A percentile compares a stretch with the other conserved stretches of the same genome.
Conservation (phyloP, 495 filamentous ascomycete species). For the Aspergillus steynii region DNA sequence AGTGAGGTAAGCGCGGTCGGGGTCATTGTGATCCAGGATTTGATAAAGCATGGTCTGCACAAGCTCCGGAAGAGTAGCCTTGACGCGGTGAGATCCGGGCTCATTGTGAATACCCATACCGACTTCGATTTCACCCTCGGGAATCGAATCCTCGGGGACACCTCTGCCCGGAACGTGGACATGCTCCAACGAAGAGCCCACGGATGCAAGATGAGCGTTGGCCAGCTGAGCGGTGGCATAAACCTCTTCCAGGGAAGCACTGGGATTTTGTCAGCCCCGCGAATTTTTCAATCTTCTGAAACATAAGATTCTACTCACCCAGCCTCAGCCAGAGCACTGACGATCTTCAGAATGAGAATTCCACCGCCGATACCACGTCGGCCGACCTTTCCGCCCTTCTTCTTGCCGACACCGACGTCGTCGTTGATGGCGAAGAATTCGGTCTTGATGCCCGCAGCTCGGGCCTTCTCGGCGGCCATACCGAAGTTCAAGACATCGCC, state of each 20-base stretch:
- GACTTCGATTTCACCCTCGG: constrained; percentile 77
- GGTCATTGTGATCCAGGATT: constrained; percentile 74
- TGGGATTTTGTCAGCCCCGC: constrained; percentile 15
- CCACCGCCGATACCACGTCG: constrained; percentile 90
- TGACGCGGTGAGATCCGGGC: constrained; percentile 72
- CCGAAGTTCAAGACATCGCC: constrained; percentile 93
- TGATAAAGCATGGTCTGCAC: constrained; percentile 79
- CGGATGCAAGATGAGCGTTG: constrained; percentile 75
- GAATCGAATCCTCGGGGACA: constrained; percentile 55
- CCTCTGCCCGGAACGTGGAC: constrained; percentile 88
- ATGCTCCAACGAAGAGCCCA: constrained; percentile 84
- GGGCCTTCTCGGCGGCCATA: constrained; percentile 89
- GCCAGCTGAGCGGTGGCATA: constrained; percentile 68
- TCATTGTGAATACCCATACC: constrained; percentile 99
- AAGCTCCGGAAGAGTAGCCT: constrained; percentile 65
- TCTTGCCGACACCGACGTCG: constrained; percentile 87
- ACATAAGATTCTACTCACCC: constrained; percentile 47
- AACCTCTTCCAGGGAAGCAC: constrained; percentile 63
- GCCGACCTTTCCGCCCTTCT: constrained; percentile 85
- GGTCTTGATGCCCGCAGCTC: constrained; percentile 72
- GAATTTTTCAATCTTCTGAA: background rate
- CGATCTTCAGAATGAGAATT: constrained; percentile 85
- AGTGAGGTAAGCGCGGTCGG: constrained; percentile 77
- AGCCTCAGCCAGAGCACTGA: constrained; percentile 78
- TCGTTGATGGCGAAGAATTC: constrained; percentile 97